A percentile compares a stretch with the other conserved stretches of the same genome.
Evolutionary conservation across 805 yeast genomes (phyloP).

Genomic region (Yamadazyma kitorensis): DNA sequence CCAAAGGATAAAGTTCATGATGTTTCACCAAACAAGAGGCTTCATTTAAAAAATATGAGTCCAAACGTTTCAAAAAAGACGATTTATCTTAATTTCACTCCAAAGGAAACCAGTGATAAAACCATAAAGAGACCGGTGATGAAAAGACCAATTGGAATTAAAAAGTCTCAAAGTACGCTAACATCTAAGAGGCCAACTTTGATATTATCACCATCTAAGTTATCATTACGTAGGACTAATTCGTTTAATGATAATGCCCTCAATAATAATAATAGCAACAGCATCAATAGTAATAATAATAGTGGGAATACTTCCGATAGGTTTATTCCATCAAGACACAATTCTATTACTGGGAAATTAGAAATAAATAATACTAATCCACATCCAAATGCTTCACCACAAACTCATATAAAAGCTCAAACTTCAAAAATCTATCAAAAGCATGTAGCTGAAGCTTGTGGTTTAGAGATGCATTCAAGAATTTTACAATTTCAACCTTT

Average conservation of each 20-base stretch:
- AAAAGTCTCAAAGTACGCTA: slow-evolving; percentile 27
- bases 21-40: slow-evolving; percentile 20
- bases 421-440: slow-evolving; percentile 61
- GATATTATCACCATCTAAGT: slow-evolving; percentile 22
- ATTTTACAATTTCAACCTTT: slow-evolving; percentile 83
- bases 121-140: slow-evolving; percentile 12
- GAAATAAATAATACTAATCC: slow-evolving; percentile 28
- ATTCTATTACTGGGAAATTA: slow-evolving; percentile 37
- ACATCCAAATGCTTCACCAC: slow-evolving; percentile 49
- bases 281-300: slow-evolving; percentile 21
- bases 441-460: slow-evolving; percentile 93
- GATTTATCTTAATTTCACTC: slow-evolving; percentile 19
- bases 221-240: slow-evolving; percentile 29
- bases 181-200: slow-evolving; percentile 14
- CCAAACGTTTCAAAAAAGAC: slow-evolving; percentile 32
- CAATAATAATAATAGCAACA: too few relatives aligned
- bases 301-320: slow-evolving; percentile 32
- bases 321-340: slow-evolving; percentile 43
- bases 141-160: slow-evolving; percentile 19
- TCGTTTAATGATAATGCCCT: slow-evolving; percentile 30
- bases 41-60: slow-evolving; percentile 32
- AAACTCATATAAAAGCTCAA: slow-evolving; percentile 53
- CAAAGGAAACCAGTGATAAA: slow-evolving; percentile 7
- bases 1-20: slow-evolving; percentile 8
- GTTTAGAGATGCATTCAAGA: slow-evolving; percentile 76